Evolutionary conservation across 2,329 filamentous ascomycete species (phyloP).

Genomic region (Didymellaceae sp.): DNA sequence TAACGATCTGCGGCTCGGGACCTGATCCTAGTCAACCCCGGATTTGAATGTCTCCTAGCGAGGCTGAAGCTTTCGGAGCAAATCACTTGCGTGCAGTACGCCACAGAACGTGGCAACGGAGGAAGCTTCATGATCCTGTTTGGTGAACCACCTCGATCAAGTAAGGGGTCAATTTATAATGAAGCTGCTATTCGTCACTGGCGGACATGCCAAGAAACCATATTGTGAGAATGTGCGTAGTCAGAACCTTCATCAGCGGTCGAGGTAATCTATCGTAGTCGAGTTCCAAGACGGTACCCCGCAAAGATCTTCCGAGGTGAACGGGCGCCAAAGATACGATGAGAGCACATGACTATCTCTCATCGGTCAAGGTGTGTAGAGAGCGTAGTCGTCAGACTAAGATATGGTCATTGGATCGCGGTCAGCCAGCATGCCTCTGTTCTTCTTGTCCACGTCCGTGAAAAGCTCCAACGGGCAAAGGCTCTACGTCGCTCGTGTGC

Average conservation of each 20-base stretch:
- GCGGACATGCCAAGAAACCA: slow-evolving; percentile 2
- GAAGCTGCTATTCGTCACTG: background rate
- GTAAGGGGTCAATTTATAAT: background rate
- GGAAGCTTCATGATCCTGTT: background rate
- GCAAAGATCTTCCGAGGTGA: slow-evolving; percentile 14
- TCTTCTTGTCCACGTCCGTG: too few relatives aligned
- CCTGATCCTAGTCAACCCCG: background rate
- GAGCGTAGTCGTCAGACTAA: background rate
- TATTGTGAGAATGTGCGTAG: background rate
- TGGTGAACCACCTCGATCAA: background rate
- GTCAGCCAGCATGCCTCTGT: too few relatives aligned
- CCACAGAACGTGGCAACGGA: slow-evolving; percentile 8
- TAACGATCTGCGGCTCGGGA: background rate
- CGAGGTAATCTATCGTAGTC: slow-evolving; percentile 7
- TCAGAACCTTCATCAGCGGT: background rate
- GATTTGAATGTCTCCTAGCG: background rate
- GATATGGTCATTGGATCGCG: too few relatives aligned
- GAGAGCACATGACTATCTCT: background rate
- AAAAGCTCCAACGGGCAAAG: too few relatives aligned
- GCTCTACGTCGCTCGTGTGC: too few relatives aligned
- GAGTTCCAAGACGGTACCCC: slow-evolving; percentile 19
- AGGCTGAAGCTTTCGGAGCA: slow-evolving; percentile 5
- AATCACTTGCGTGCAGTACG: slow-evolving; percentile 4
- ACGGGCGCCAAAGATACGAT: background rate
- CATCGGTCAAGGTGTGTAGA: background rate